These are phyloP conservation scores for Tricholoma hemisulphureum DNA, from an alignment of 768 basidiomycete genomes.

Conservation along the genomic window DNA sequence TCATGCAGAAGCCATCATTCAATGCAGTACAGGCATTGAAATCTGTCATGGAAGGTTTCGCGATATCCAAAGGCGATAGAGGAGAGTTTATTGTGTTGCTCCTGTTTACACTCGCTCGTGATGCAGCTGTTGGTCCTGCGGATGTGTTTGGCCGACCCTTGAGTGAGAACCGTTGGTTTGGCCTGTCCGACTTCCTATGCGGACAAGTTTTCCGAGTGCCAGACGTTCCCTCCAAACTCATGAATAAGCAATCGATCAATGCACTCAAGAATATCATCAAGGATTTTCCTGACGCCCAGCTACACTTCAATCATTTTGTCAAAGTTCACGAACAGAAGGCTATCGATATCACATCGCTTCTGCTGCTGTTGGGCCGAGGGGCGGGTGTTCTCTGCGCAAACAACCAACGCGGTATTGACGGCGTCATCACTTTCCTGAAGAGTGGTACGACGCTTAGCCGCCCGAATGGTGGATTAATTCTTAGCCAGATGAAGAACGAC, in stretches of 20 bases:
- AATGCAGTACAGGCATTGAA: constrained; percentile 10
- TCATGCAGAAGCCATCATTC: constrained; percentile 12
- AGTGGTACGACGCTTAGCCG: constrained; percentile 15
- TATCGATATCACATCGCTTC: not conserved
- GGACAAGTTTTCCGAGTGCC: not conserved
- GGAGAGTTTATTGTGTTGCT: constrained; percentile 23
- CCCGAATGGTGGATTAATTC: not conserved
- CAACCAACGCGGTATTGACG: constrained; percentile 11
- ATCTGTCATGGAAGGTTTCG: constrained; percentile 13
- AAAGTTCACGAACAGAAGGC: constrained; percentile 1
- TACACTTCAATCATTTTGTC: constrained; percentile 24
- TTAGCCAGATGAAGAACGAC: not conserved
- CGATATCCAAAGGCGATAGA: constrained; percentile 20
- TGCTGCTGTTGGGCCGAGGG: not conserved
- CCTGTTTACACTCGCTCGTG: constrained; percentile 22
- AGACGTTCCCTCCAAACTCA: not conserved
- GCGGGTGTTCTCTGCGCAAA: constrained; percentile 4
- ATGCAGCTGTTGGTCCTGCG: constrained; percentile 3
- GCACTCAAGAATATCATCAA: not conserved
- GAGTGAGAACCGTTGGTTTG: not conserved
- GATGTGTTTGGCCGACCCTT: not conserved
- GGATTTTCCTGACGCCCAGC: constrained; percentile 1
- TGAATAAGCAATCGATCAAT: not conserved
- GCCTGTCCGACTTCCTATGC: not conserved
- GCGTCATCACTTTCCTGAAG: constrained; percentile 19